Evolutionary conservation across 495 filamentous ascomycete genomes (phyloP).

Genomic region (Baudoinia panamericana): DNA sequence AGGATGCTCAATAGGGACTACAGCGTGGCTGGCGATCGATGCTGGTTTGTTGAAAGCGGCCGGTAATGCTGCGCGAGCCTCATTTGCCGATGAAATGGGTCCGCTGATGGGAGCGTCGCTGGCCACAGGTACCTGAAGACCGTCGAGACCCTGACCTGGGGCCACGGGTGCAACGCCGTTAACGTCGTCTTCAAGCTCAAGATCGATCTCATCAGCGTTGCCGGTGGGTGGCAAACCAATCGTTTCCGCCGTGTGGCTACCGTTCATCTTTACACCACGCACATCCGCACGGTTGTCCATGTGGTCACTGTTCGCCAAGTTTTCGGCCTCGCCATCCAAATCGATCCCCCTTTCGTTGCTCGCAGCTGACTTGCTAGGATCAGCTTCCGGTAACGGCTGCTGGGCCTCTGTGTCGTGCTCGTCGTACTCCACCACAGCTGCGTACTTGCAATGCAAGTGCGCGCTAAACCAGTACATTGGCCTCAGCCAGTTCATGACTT

Average conservation of each 20-base stretch:
- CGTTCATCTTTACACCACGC: no score
- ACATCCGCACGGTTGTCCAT: no score
- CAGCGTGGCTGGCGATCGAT: no score
- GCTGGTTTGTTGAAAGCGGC: constrained; percentile 42
- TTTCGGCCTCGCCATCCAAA: constrained; percentile 27
- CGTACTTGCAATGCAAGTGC: constrained; percentile 77
- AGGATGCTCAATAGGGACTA: constrained; percentile 31
- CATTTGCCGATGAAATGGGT: not conserved
- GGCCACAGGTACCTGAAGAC: not conserved
- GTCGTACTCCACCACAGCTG: constrained; percentile 56
- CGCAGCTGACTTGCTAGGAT: not conserved
- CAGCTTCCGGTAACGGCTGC: not conserved
- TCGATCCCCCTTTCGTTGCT: constrained; percentile 31
- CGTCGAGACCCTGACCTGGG: constrained; percentile 8
- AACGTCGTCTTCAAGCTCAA: constrained; percentile 16
- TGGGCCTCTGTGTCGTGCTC: constrained; percentile 17
- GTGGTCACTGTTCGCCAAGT: not conserved
- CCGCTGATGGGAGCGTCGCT: not conserved
- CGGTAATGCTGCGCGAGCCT: constrained; percentile 30
- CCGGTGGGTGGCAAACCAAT: not conserved
- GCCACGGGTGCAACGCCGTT: constrained; percentile 9
- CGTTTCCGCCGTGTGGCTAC: no score
- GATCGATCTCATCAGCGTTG: constrained; percentile 21
- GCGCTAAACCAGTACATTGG: constrained; percentile 89
- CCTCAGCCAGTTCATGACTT: constrained; percentile 65